Base-by-base conservation (phyloP, 2,329 filamentous ascomycete genomes). In the Nigrograna mackinnonii region DNA sequence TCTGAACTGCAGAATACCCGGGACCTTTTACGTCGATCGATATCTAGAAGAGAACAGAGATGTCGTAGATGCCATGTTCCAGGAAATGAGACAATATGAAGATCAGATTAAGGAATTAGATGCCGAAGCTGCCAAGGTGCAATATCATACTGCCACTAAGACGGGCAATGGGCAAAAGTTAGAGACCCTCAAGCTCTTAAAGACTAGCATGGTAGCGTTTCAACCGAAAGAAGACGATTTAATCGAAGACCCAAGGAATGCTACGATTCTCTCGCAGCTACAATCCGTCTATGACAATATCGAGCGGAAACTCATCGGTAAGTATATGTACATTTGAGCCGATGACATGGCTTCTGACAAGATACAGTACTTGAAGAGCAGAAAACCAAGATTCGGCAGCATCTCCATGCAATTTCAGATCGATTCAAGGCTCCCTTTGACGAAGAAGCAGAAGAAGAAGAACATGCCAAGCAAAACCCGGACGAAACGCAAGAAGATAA, bases 21-120 rank as follows among this genome's bases (percentile, higher is more conserved):
- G 73, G 2, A 68, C 72, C 2, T 75, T 82, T 54, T 83, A 81
- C 49, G 73, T 79, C 4, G 83, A 85, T 62, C 75, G 82, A 34
- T 86, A 85, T 57, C 67, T 84, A 34, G 70, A 78, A 36, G 67
- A 72, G 47, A 79, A 78, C 44, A 69, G 73, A 41, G 69, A 70
- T 2, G 55, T 71, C 7, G 72, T 78, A 13, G 70, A 70, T 32
- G 67, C 72, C 6, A 73, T 83, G 43, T 74, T 78, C n/a, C 47
- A 55, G 18, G 54, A 72, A 16, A 69, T 69, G 41, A 57, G 56
- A 17, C 46, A 64, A 21, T 60, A 58, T 34, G 64, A 64, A 37
- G 46, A 54, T 14, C 43, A 57, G 26, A 36, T 64, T 22, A 49
- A 46, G 12, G 60, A 57, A 19, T 63, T 76, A 6, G 63, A 68